Base-by-base conservation (phyloP, 2,329 filamentous ascomycete genomes). In the Pseudofabraea citricarpa region DNA sequence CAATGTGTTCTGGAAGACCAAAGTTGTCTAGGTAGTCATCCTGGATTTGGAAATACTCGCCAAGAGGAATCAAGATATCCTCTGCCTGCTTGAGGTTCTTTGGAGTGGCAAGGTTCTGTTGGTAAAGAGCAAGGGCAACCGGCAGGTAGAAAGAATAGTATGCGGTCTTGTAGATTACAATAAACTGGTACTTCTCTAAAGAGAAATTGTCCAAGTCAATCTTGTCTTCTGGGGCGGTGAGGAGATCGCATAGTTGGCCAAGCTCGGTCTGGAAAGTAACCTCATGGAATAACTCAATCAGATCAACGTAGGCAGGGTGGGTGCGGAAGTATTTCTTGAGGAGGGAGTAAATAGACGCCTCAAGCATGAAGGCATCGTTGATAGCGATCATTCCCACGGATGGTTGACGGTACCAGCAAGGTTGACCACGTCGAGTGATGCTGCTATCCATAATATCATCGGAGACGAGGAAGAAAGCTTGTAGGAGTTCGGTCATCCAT, bases 81-180 rank as follows among this genome's bases (percentile, higher is more conserved):
- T 93, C 81, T 35, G 89, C 85, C 61, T 87, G 85, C 71, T 91
- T 85, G 48, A 98, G 81, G 74, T 96, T 97, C 69, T 86, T 80
- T 21, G 84, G 80, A 7, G 89, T 93, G 18, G 91, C 93, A 48
- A 90, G 75, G 61, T 89, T 83, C 55, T 90, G 80, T 69, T 90
- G 85, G 73, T 91, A 75, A 57, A 98, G 76, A 5, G 93, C 88
- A 35, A 98, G 79, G 8, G 90, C 91, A 44, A 98, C 90, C 46
- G 93, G 93, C 12, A 98, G 85, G 73, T 97, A 97, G 78, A 98
- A 98, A 62, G 87, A 94, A 77, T 98, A 98, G 75, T 94, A 98
- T 40, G 93, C 90, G 19, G 93, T 98, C 82, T 98, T 98, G 83
- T 95, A 97, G 70, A 95, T 87, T 71, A 98, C 93, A 62, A 98